Evolutionary conservation across 1,284 basidiomycete species (phyloP), one percentile per base, ranked within the genome.

Genomic region (Tylopilus orsonianus): DNA sequence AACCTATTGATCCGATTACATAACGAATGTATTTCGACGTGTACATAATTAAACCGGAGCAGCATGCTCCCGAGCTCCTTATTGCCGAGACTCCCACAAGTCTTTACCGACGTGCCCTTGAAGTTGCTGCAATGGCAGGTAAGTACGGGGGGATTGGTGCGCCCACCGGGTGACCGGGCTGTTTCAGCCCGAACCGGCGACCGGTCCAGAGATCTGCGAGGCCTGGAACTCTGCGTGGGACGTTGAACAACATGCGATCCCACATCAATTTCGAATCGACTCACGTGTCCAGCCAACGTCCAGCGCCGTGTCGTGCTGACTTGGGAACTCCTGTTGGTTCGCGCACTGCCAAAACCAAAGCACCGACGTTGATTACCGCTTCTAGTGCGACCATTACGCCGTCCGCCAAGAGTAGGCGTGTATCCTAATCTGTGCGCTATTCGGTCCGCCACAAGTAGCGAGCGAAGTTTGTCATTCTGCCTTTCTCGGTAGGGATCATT

Each of bases 371-470:
- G 5, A 14, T 13, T 20, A 19, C 24, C 10, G 34, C 27, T 30
- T 9, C 24, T 24, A 16, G 1, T 24, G 30, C 20, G 13, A 19
- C n/a, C 16, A 41, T 57, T 48, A 57, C 47, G 53, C 47, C 13
- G 42, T 41, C 20, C 7, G 5, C 16, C 20, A 22, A 19, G n/a
- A 24, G 32, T 16, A 14, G 30, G 19, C 14, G 16, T 5, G 12
- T 9, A 9, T 34, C 20, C 34, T 9, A 37, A 48, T 50, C 50
- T 42, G 23, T 35, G 48, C 45, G 40, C 30, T 68, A n/a, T 56
- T 68, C 64, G 67, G 60, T 46, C 55, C 33, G 35, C 20, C 20
- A 42, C 41, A 29, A 3, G 5, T 41, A 27, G 45, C 48, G 49
- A 50, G 46, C 23, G 40, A 54, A 52, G 36, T 44, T 22, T 36